Evolutionary conservation across 805 yeast genomes (phyloP), one percentile per base, ranked within the genome.

Genomic region (Yamadazyma scolyti): DNA sequence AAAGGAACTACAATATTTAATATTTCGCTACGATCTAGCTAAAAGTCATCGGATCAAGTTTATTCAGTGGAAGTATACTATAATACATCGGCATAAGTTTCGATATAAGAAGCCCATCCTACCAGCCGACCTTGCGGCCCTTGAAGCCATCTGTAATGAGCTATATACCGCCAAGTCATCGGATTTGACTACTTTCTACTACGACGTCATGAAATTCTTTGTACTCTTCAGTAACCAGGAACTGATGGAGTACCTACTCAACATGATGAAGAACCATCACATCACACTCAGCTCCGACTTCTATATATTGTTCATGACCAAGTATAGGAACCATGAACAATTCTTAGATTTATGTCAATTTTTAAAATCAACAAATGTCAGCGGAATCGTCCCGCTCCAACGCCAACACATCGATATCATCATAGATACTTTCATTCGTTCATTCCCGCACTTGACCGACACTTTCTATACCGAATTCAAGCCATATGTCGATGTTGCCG

Each of bases 371-470:
- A 38, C 9, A 19, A 19, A 19, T 10, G 21, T 19, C 8, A n/a
- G 42, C 43, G n/a, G n/a, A n/a, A n/a, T n/a, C n/a, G n/a, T n/a
- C n/a, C n/a, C n/a, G 20, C 30, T 58, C 5, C 21, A 19, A n/a
- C 21, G 21, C 10, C 21, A 19, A 19, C 8, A 19, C 21, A 19
- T 19, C 7, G 15, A 25, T 17, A 22, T 28, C 9, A 23, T 42
- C 1, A 61, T 50, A 30, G 52, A 58, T 9, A 41, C 60, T 2
- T 64, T 61, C 39, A 47, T 64, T 6, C 40, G 40, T 17, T 45
- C 61, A 1, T 65, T 58, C 31, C 68, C 69, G 1, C 48, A 58
- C 28, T 42, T 48, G 14, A 58, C 61, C 0, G 41, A 30, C 7
- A 41, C 40, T 3, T 60, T 60, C 23, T 42, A 43, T 10, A 30